Base-by-base conservation (phyloP, 345 rosid genomes). In the Salix arbutifolia region DNA sequence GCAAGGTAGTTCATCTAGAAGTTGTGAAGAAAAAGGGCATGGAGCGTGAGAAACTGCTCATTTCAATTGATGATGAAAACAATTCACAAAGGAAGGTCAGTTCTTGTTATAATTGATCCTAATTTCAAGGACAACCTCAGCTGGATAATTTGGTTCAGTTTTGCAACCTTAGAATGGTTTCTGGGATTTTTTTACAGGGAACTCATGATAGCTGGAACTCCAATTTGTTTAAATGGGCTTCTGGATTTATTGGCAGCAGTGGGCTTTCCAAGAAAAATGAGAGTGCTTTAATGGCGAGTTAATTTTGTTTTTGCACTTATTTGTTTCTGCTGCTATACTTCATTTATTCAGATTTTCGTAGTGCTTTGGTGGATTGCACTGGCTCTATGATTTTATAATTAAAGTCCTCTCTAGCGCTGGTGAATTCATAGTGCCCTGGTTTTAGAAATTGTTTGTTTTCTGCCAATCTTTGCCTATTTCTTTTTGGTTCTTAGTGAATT, bases 1-100 rank as follows among this genome's bases (percentile, higher is more conserved):
- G 99, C 64, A 92, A 92, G 85, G 98, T 96, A 65, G 98, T 94
- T 84, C 97, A 88, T 82, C 79, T 96, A 82, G 97, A 92, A 89
- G 99, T 89, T 71, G 82, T 86, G 48, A 96, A 94, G 89, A 92
- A 84, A 83, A 90, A 86, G 83, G 98, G 99, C 67, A 96, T 86
- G 81, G 99, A 96, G 85, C 94, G 91, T 82, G 98, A 94, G 79
- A 90, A 89, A 67, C 83, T 96, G 86, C 82, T 96, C 79, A 82
- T 89, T 84, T 76, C 98, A 67, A 82, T 87, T 74, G 93, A 89
- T 58, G 91, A 85, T 77, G 89, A 86, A 80, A 79, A 76, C 74
- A 78, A 74, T 76, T 84, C 85, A 67, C 84, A 78, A 58, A 86
- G 85, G 78, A 85, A 79, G 72, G 81, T 77, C 7, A 80, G 84